phyloP scores from a whole-genome alignment of 1,284 basidiomycete genomes.

The Retiboletus flavoniger region DNA sequence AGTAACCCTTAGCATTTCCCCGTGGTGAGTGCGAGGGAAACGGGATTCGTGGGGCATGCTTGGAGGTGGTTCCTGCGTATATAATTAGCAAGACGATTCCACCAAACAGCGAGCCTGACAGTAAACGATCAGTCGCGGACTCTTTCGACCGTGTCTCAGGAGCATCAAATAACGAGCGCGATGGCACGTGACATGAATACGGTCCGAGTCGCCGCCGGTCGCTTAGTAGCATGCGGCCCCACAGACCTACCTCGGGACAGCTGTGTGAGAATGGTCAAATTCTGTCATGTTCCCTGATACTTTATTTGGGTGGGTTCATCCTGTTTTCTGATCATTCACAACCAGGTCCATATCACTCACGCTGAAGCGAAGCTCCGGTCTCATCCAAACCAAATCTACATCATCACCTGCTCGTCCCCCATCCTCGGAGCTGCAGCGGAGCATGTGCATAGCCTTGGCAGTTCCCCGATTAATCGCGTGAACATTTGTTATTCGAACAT shows the following conservation, averaged over 20 bases:
- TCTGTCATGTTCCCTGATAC: not conserved
- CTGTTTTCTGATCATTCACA: not conserved
- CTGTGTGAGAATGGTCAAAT: not conserved
- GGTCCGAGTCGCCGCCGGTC: not conserved
- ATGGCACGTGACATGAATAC: not conserved
- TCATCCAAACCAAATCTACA: not conserved
- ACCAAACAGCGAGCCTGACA: too few relatives aligned
- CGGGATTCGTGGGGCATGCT: not conserved
- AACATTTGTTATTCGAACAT: not conserved
- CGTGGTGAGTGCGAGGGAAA: conserved; percentile 40
- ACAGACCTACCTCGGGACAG: too few relatives aligned
- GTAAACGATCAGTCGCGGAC: too few relatives aligned
- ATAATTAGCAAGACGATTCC: too few relatives aligned
- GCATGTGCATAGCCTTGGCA: conserved; percentile 2
- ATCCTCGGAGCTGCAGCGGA: not conserved
- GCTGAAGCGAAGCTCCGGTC: not conserved
- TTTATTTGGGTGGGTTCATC: conserved; percentile 13
- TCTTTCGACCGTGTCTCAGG: too few relatives aligned
- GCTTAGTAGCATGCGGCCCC: not conserved
- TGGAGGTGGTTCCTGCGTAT: not conserved
- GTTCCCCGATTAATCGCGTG: not conserved
- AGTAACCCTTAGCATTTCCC: conserved; percentile 35
- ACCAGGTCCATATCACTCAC: not conserved
- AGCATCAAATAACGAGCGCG: too few relatives aligned
- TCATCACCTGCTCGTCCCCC: not conserved